Base-by-base conservation (phyloP, 495 filamentous ascomycete species). In the Barbatosphaeria neglecta region DNA sequence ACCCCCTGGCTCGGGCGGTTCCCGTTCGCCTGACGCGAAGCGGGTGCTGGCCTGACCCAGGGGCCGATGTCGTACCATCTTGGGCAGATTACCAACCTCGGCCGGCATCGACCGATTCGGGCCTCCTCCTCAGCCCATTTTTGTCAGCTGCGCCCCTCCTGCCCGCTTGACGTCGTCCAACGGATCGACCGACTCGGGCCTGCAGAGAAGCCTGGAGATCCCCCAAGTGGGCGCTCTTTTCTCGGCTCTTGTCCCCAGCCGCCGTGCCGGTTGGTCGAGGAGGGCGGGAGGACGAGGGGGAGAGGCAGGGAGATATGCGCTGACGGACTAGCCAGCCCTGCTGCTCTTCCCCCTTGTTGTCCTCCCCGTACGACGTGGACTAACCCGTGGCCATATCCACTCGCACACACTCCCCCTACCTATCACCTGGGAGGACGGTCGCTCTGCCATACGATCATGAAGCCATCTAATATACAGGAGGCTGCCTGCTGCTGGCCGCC, bases 31-130 rank as follows among this genome's bases (percentile, higher is more conserved):
- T 4, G 31, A 35, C 31, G 31, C 9, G 31, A n/a, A 15, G 31
- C 22, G 28, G 20, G 27, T 15, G 25, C 51, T 52, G 50, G 56
- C 60, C 56, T 63, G 60, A 56, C 57, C 52, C 50, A 57, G 52
- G 50, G 49, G 31, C 31, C 31, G 31, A 35, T 35, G 31, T 35
- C 31, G 31, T 35, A 35, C 31, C 31, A 35, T 35, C 10, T 35
- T 25, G 15, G 16, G 31, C 31, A 35, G 31, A 35, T 59, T 51
- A 46, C 53, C 51, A 51, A 43, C 41, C 38, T 37, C 39, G 35
- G 35, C 51, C 60, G 54, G 56, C 50, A 63, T 63, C 58, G 60
- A 56, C 60, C 56, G 60, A 63, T 60, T 58, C 57, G 44, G 33
- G 43, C 37, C 46, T 35, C 31, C 13, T 35, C 31, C 31, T 64